These are phyloP conservation scores for Aureobasidium zeae DNA, from an alignment of 2,329 filamentous ascomycete genomes.

Conservation along the genomic window DNA sequence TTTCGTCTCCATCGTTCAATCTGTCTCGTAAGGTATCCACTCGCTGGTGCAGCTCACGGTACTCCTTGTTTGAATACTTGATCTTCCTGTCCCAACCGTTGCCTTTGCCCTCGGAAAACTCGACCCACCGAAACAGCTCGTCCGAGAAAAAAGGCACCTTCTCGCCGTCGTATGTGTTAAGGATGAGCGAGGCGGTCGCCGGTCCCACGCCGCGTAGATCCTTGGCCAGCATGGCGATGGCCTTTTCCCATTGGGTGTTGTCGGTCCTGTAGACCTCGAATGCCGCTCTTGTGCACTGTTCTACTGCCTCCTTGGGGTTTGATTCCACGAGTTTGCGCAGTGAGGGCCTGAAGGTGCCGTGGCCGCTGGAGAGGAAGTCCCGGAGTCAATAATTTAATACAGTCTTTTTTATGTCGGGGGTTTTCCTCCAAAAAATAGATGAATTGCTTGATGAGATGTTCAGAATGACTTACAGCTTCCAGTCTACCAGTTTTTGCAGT, in stretches of 20 bases:
- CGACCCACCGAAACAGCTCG: conserved; percentile 66
- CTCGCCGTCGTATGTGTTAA: conserved; percentile 54
- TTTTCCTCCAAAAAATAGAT: too few species aligned
- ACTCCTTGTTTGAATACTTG: conserved; percentile 64
- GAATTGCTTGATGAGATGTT: too few species aligned
- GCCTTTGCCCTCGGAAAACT: conserved; percentile 37
- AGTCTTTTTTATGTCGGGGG: too few species aligned
- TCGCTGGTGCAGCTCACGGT: conserved; percentile 43
- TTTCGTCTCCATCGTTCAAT: conserved; percentile 29
- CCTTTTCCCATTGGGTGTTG: conserved; percentile 15
- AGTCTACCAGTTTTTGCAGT: conserved; percentile 54
- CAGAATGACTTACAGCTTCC: conserved; percentile 58
- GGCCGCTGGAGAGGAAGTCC: conserved; percentile 30
- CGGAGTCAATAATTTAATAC: not conserved
- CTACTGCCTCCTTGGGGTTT: conserved; percentile 46
- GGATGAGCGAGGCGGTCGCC: conserved; percentile 65
- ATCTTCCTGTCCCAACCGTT: conserved; percentile 43
- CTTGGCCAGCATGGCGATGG: conserved; percentile 40
- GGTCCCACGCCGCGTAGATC: conserved; percentile 65
- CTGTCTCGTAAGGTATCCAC: conserved; percentile 33
- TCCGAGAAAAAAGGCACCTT: conserved; percentile 68
- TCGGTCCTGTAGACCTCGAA: conserved; percentile 37
- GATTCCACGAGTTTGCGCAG: conserved; percentile 43
- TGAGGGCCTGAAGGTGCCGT: conserved; percentile 43
- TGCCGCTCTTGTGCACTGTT: conserved; percentile 44